A percentile compares a stretch with the other conserved stretches of the same genome.
Evolutionary conservation across 306 rosid species (phyloP).

Genomic region (Vachellia collinsii): DNA sequence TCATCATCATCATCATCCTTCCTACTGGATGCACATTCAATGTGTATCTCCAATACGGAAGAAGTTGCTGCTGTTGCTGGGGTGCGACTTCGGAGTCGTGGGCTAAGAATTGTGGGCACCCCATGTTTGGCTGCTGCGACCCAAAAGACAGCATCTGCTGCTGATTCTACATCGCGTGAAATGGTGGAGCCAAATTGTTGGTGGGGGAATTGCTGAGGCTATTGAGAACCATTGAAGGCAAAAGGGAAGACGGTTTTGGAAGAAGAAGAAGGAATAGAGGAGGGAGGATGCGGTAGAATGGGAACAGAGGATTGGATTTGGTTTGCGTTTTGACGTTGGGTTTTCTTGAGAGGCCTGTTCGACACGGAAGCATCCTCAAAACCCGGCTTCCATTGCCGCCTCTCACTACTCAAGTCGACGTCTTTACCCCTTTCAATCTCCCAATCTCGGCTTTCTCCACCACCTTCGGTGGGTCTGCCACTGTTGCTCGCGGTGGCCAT

Average conservation of each 20-base stretch:
- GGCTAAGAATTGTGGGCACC: slow-evolving; percentile 42
- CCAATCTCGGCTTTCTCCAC: too few species aligned
- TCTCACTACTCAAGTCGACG: too few species aligned
- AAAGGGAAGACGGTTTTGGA: slow-evolving; percentile 73
- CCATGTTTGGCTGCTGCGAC: slow-evolving; percentile 45
- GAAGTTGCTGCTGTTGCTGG: slow-evolving; percentile 61
- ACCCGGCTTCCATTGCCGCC: too few species aligned
- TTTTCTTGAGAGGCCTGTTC: slow-evolving; percentile 75
- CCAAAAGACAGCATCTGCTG: slow-evolving; percentile 62
- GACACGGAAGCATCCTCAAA: too few species aligned
- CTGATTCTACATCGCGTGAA: slow-evolving; percentile 41
- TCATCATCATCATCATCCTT: slow-evolving; percentile 69
- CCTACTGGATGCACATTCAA: slow-evolving; percentile 74
- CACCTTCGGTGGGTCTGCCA: too few species aligned
- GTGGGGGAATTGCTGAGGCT: slow-evolving; percentile 46
- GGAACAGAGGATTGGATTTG: slow-evolving; percentile 43
- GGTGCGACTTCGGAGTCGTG: slow-evolving; percentile 38
- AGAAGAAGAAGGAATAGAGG: slow-evolving; percentile 41
- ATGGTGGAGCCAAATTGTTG: slow-evolving; percentile 50
- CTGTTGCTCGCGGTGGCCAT: background rate
- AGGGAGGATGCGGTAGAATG: slow-evolving; percentile 24
- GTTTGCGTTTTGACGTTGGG: slow-evolving; percentile 44
- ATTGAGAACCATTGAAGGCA: slow-evolving; percentile 55
- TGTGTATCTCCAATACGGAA: slow-evolving; percentile 71
- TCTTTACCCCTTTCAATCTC: too few species aligned